Evolutionary conservation across 768 basidiomycete genomes (phyloP).

Genomic region (Kwoniella newhampshirensis): DNA sequence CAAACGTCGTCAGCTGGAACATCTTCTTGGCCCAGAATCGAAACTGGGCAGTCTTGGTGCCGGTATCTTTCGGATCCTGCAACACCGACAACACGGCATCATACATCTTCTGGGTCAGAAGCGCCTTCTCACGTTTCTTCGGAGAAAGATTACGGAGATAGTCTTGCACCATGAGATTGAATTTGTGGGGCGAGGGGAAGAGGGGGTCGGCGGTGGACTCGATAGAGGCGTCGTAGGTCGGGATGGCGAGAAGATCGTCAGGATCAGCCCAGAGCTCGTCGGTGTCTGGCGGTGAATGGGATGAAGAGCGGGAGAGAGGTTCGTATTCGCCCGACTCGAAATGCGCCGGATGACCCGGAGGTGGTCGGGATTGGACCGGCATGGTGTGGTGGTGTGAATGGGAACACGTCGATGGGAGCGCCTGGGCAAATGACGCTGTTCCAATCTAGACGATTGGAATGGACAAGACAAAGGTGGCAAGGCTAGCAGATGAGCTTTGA

Average conservation of each 20-base stretch:
- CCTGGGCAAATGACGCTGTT: too few species aligned
- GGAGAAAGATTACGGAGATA: conserved; percentile 65
- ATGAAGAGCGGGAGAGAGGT: conserved; percentile 10
- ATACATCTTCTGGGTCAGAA: conserved; percentile 70
- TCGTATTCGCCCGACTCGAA: conserved; percentile 15
- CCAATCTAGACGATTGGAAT: too few species aligned
- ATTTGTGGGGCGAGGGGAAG: conserved; percentile 65
- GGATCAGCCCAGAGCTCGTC: conserved; percentile 20
- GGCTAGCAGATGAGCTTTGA: too few species aligned
- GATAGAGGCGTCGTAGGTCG: conserved; percentile 10
- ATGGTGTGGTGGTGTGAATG: not conserved
- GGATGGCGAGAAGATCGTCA: conserved; percentile 15
- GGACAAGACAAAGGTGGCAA: too few species aligned
- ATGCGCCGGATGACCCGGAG: conserved; percentile 9
- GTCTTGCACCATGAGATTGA: conserved; percentile 61
- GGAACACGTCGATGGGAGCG: not conserved
- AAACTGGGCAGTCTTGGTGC: conserved; percentile 65
- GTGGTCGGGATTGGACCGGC: conserved; percentile 9
- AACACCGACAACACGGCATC: conserved; percentile 72
- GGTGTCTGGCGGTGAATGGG: conserved; percentile 9
- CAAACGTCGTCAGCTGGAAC: conserved; percentile 57
- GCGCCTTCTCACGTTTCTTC: conserved; percentile 66
- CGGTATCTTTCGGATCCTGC: conserved; percentile 58
- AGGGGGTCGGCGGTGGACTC: conserved; percentile 16
- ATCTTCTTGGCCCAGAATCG: conserved; percentile 82